Evolutionary conservation across 345 rosid genomes (phyloP), one percentile per base, ranked within the genome.

Genomic region (Noccaea bulbosa): DNA sequence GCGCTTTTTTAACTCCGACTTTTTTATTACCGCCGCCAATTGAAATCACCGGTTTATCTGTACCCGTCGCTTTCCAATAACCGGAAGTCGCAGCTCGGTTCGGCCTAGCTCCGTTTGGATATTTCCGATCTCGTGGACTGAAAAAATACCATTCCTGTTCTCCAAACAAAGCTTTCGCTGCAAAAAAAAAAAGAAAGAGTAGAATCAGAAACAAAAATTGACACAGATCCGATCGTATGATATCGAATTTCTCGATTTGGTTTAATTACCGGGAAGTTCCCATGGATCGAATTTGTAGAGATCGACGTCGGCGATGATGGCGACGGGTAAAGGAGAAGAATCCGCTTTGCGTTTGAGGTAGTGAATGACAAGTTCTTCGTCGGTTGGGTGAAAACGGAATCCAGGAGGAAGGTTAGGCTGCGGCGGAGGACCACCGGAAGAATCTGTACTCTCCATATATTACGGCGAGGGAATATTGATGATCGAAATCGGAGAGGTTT

Each of bases 21-120:
- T 86, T 94, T 48, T 83, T 86, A 40, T 67, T 81, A 10, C 91
- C 96, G 0, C 78, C 81, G 0, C 48, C 32, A 1, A 88, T 81
- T 7, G 87, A 79, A 49, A 91, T 43, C 8, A 94, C 89, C 24
- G 99, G 98, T 81, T 92, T 94, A 71, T 94, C 99, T 2, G 96
- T 94, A 35, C 99, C 99, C 0, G 99, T 94, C 0, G 99, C 99
- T 82, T 94, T 94, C 99, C 99, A 94, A 63, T 94, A 94, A 37
- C 99, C 99, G 0, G 99, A 92, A 10, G 97, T 92, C 0, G 99
- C 98, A 0, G 97, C 99, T 71, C 98, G 55, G 79, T 94, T 94
- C 2, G 99, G 99, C 79, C 99, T 79, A 14, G 93, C 97, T 30
- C 99, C 97, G 47, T 94, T 94, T 44, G 99, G 99, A 51, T 94